phyloP scores from a whole-genome alignment of 2,329 filamentous ascomycete genomes.

The Penicillium sp. region DNA sequence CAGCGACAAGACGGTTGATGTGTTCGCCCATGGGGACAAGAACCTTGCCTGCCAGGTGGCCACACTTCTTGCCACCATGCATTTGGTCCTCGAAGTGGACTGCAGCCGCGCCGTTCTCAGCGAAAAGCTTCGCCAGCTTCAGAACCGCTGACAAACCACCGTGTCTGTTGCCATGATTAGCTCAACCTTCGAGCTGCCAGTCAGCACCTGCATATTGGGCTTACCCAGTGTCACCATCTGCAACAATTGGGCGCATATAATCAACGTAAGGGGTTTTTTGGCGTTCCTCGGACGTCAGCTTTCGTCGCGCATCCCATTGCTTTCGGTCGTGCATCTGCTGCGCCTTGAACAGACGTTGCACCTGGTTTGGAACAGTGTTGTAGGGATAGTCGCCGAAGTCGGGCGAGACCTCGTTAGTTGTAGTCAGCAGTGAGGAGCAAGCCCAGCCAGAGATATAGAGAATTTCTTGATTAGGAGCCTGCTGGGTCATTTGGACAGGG shows the following conservation, averaged over 20 bases:
- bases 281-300: conserved; percentile 67
- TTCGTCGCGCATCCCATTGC: conserved; percentile 80
- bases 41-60: conserved; percentile 92
- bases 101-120: conserved; percentile 90
- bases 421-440: conserved; percentile 85
- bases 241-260: conserved; percentile 90
- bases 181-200: conserved; percentile 1
- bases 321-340: conserved; percentile 96
- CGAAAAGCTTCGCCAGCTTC: conserved; percentile 95
- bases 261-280: conserved; percentile 75
- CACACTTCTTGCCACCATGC: conserved; percentile 97
- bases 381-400: conserved; percentile 99
- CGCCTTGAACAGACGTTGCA: conserved; percentile 91
- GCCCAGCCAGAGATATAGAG: conserved; percentile 97
- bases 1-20: conserved; percentile 87
- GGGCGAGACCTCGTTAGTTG: conserved; percentile 93
- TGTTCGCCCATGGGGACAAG: conserved; percentile 90
- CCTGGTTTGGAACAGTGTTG: conserved; percentile 97
- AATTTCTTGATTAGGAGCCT: conserved; percentile 91
- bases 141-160: conserved; percentile 87
- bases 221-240: conserved; percentile 84
- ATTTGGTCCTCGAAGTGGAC: conserved; percentile 98
- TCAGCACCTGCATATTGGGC: conserved; percentile 4
- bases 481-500: conserved; percentile 98
- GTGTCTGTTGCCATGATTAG: conserved; percentile 50